Percentiles rank a stretch among this genome's conserved stretches.
Evolutionary conservation across 2,329 filamentous ascomycete genomes (phyloP).

Genomic region (Aspergillus glaucus): DNA sequence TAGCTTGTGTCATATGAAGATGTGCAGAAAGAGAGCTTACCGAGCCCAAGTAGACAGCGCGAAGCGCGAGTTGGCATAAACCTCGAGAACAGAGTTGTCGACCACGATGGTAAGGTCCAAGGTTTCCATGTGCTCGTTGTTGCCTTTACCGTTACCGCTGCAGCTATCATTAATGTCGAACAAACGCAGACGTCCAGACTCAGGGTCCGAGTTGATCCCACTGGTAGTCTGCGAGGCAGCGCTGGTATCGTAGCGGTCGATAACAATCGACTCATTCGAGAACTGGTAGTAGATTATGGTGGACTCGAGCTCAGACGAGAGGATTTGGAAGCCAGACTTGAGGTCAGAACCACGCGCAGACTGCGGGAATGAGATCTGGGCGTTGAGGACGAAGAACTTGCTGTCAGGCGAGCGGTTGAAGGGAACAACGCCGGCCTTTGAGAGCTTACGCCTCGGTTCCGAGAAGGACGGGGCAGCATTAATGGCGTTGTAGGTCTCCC

Average conservation of each 20-base stretch:
- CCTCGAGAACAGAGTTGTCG: constrained; percentile 12
- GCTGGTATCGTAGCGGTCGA: constrained; percentile 13
- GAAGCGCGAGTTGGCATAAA: constrained; percentile 16
- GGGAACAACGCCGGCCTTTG: not conserved
- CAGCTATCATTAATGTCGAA: constrained; percentile 7
- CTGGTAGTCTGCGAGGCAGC: constrained; percentile 9
- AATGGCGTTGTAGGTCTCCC: constrained; percentile 11
- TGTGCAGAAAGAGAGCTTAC: constrained; percentile 3
- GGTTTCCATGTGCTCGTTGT: constrained; percentile 7
- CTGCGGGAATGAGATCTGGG: constrained; percentile 5
- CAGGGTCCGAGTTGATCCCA: constrained; percentile 5
- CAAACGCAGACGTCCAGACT: constrained; percentile 10
- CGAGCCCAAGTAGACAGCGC: constrained; percentile 14
- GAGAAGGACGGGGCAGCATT: constrained; percentile 1
- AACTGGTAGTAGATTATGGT: constrained; percentile 16
- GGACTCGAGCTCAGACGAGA: constrained; percentile 8
- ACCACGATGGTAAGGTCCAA: constrained; percentile 14
- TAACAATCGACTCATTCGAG: constrained; percentile 14
- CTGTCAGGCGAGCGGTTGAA: constrained; percentile 5
- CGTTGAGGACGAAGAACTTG: constrained; percentile 9
- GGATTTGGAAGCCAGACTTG: constrained; percentile 11
- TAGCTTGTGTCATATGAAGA: not conserved
- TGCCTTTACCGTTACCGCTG: not conserved
- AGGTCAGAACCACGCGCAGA: constrained; percentile 3
- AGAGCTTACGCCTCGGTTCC: constrained; percentile 3